phyloP scores from a whole-genome alignment of 352 stramenopile species.

The Aphanomyces invadans region DNA sequence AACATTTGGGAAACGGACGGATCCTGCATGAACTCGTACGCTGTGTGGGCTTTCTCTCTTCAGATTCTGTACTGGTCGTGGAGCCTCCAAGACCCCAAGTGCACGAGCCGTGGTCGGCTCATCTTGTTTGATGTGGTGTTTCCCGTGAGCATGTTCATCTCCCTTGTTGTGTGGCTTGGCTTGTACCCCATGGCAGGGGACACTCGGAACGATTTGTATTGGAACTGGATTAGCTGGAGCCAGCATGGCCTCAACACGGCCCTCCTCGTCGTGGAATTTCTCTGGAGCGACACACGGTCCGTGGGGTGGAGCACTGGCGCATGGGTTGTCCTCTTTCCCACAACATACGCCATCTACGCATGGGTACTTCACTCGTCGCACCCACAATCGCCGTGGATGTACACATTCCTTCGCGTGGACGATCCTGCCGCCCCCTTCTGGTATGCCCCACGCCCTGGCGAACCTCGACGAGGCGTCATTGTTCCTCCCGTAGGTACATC shows the following conservation, averaged over 20 bases:
- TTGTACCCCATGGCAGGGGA: slow-evolving; percentile 59
- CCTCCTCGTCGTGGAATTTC: slow-evolving; percentile 64
- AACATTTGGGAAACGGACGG: slow-evolving; percentile 45
- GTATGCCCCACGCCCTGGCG: slow-evolving; percentile 36
- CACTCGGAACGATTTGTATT: slow-evolving; percentile 39
- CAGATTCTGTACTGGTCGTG: slow-evolving; percentile 30
- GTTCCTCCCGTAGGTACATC: slow-evolving; percentile 6
- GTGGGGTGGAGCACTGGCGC: slow-evolving; percentile 38
- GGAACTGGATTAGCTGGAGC: slow-evolving; percentile 72
- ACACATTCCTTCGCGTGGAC: slow-evolving; percentile 63
- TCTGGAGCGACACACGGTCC: slow-evolving; percentile 43
- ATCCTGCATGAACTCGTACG: slow-evolving; percentile 64
- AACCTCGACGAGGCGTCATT: no score
- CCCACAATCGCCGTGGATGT: slow-evolving; percentile 61
- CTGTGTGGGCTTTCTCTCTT: slow-evolving; percentile 72
- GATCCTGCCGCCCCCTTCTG: slow-evolving; percentile 63
- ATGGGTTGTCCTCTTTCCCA: slow-evolving; percentile 52
- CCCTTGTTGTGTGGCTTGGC: slow-evolving; percentile 64
- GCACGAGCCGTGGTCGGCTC: slow-evolving; percentile 11
- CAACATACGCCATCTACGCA: slow-evolving; percentile 58
- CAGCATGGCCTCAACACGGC: slow-evolving; percentile 68
- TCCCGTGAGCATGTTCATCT: slow-evolving; percentile 55
- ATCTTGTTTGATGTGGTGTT: slow-evolving; percentile 65
- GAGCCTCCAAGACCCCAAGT: slow-evolving; percentile 8
- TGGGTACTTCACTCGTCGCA: slow-evolving; percentile 68